phyloP scores from a whole-genome alignment of 2,329 filamentous ascomycete species.

The Mycogone perniciosa region DNA sequence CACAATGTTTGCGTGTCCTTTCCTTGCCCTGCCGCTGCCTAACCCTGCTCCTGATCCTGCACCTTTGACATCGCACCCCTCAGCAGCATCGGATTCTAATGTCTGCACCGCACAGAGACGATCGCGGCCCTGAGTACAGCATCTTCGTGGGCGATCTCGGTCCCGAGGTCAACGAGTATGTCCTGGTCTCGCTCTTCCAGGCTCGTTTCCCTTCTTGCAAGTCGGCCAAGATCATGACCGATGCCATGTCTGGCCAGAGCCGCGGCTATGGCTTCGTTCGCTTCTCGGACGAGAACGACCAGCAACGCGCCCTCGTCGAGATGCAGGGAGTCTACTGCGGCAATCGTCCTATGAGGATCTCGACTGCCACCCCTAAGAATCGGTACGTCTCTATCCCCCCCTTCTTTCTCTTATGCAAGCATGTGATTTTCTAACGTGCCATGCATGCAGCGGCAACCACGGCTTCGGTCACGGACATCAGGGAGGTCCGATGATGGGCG shows the following conservation, averaged over 20 bases:
- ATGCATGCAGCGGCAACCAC: conserved; percentile 29
- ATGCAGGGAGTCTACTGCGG: conserved; percentile 99
- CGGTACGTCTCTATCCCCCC: conserved; percentile 34
- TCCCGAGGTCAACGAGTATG: conserved; percentile 97
- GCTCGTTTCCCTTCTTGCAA: conserved; percentile 95
- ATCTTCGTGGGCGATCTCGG: conserved; percentile 98
- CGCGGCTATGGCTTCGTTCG: conserved; percentile 97
- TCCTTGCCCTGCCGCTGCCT: neutral
- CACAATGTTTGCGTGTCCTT: neutral
- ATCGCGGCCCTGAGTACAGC: conserved; percentile 90
- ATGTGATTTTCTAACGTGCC: conserved; percentile 7
- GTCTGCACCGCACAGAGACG: conserved; percentile 57
- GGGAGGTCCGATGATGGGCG: conserved; percentile 39
- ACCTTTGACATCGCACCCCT: neutral
- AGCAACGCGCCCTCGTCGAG: conserved; percentile 90
- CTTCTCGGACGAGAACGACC: conserved; percentile 91
- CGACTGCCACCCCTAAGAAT: conserved; percentile 96
- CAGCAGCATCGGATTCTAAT: conserved; percentile 6
- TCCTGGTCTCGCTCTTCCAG: conserved; percentile 95
- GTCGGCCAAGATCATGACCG: conserved; percentile 99
- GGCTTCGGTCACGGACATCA: conserved; percentile 38
- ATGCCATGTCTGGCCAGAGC: conserved; percentile 95
- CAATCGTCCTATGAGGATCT: conserved; percentile 97
- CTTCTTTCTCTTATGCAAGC: neutral
- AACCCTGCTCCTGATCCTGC: too few relatives aligned